A percentile compares a stretch with the other conserved stretches of the same genome.
Conservation (phyloP, 345 rosid genomes). For the Lepidium didymum region DNA sequence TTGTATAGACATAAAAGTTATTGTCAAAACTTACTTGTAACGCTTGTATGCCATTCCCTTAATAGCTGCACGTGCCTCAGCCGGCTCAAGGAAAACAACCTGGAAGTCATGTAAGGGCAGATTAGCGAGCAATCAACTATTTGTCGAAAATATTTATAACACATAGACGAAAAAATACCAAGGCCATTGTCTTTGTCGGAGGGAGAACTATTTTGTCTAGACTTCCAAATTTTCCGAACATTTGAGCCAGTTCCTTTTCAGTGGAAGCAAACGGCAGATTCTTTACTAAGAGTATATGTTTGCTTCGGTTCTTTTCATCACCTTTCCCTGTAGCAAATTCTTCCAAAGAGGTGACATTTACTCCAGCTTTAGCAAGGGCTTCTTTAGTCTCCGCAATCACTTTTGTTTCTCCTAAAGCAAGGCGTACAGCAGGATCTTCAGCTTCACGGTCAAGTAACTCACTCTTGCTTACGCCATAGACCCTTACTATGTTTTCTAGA, state of each 20-base stretch:
- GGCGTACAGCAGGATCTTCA: slow-evolving; percentile 91
- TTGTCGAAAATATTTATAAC: background rate
- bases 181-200: slow-evolving; percentile 79
- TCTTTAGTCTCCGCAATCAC: slow-evolving; percentile 89
- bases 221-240: slow-evolving; percentile 84
- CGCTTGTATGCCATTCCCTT: slow-evolving; percentile 84
- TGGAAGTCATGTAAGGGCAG: slow-evolving; percentile 25
- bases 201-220: slow-evolving; percentile 80
- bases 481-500: slow-evolving; percentile 78
- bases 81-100: slow-evolving; percentile 87
- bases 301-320: slow-evolving; percentile 67
- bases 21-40: slow-evolving; percentile 57
- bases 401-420: slow-evolving; percentile 96
- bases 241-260: slow-evolving; percentile 67
- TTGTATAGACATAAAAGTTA: background rate
- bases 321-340: slow-evolving; percentile 55
- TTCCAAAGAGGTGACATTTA: slow-evolving; percentile 63
- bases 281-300: slow-evolving; percentile 74
- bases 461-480: slow-evolving; percentile 81
- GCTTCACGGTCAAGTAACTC: slow-evolving; percentile 85
- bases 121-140: background rate
- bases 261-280: slow-evolving; percentile 90
- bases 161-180: slow-evolving; percentile 41
- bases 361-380: slow-evolving; percentile 72
- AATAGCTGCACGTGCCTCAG: slow-evolving; percentile 86